These are phyloP conservation scores for Curvularia verruculosa DNA, from an alignment of 2,329 filamentous ascomycete species.

Conservation along the genomic window DNA sequence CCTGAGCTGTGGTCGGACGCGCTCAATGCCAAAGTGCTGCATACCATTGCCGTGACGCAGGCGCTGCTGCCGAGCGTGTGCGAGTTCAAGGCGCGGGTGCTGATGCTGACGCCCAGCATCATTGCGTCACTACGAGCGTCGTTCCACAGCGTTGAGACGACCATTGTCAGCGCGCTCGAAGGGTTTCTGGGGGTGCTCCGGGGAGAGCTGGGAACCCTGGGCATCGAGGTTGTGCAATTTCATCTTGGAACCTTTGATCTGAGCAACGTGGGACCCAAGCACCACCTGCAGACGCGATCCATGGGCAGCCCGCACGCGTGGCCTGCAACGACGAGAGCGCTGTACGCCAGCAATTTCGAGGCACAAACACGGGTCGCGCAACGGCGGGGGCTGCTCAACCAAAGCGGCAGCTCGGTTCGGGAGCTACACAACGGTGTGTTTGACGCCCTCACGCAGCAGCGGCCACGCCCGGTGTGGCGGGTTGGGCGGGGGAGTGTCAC, in stretches of 20 bases:
- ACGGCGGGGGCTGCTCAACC: conserved; percentile 61
- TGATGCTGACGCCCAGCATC: conserved; percentile 80
- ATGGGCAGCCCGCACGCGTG: conserved; percentile 47
- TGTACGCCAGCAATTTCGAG: conserved; percentile 49
- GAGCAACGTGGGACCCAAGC: conserved; percentile 62
- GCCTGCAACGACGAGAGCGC: conserved; percentile 42
- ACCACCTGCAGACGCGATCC: conserved; percentile 44
- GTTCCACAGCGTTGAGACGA: conserved; percentile 84
- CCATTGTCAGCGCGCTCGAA: conserved; percentile 83
- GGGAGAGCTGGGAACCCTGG: conserved; percentile 76
- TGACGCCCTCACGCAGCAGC: conserved; percentile 77
- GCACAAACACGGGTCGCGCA: conserved; percentile 45
- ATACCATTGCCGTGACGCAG: conserved; percentile 87
- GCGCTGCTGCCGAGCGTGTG: conserved; percentile 70
- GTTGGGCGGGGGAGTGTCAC: conserved; percentile 84
- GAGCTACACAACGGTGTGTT: conserved; percentile 87
- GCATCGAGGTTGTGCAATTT: conserved; percentile 82
- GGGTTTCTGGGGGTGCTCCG: conserved; percentile 83
- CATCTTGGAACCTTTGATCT: conserved; percentile 93
- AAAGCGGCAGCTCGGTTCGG: conserved; percentile 72
- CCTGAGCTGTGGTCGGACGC: conserved; percentile 86
- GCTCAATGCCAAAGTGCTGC: conserved; percentile 88
- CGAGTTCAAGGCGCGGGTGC: conserved; percentile 67
- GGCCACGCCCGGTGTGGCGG: conserved; percentile 67
- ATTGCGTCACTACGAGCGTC: conserved; percentile 79